Base-by-base conservation (phyloP, 345 rosid genomes). In the Erodium maritimum region DNA sequence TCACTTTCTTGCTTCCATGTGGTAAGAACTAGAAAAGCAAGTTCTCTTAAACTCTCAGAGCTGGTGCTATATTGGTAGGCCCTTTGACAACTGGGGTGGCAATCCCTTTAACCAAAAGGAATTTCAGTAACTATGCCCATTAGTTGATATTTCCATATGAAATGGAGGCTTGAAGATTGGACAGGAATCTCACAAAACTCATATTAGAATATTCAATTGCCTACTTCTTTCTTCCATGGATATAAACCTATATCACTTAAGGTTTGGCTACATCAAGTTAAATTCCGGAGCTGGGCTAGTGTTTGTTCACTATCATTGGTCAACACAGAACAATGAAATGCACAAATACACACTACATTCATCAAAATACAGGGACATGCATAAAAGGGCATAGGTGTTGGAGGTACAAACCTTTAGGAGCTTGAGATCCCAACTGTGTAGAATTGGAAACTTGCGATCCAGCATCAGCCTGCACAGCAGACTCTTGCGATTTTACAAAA, bases 401-500 rank as follows among this genome's bases (percentile, higher is more conserved):
- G 37, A 29, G 37, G 37, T 29, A 50, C 64, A 61, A 74, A 84
- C 97, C 91, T 83, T 77, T 81, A 10, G 77, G 73, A 57, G 79
- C 82, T 65, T 78, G 69, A 66, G 88, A 81, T 73, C 69, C 77
- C 63, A 67, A 67, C 62, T 75, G 70, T 13, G 90, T 70, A 57
- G 71, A 34, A 70, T 22, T 67, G 42, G 90, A 78, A 66, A 79
- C 69, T 57, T 72, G 73, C 6, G 80, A 71, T 29, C 37, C 37
- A 65, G 73, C 83, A 65, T 84, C 86, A 60, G 79, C 71, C 69
- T 71, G 61, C 54, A 62, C 79, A 69, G 72, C 65, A 64, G 84
- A 70, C 19, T 77, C 88, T 69, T 77, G 88, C 33, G 77, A 73
- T 66, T 76, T 72, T 55, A 72, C 69, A 73, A 68, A 84, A 65